Evolutionary conservation across 345 rosid genomes (phyloP).

Genomic region (Melastoma malabathricum): DNA sequence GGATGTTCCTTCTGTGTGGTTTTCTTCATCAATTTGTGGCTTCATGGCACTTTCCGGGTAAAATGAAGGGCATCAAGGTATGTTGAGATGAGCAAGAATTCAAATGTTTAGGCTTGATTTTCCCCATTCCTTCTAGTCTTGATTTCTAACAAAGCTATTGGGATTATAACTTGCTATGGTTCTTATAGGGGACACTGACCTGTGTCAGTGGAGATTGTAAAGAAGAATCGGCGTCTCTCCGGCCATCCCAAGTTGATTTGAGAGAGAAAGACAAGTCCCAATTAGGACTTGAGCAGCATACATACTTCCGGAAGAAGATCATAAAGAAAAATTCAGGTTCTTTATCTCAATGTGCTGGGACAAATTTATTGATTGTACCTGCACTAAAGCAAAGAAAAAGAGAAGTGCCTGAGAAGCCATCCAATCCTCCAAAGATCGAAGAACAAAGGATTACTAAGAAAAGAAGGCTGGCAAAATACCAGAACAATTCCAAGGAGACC

Average conservation of each 20-base stretch:
- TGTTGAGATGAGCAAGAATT: neutral
- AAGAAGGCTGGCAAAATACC: conserved; percentile 17
- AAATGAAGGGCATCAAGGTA: conserved; percentile 9
- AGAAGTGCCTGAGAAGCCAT: conserved; percentile 8
- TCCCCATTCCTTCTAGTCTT: neutral
- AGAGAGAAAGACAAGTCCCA: no score
- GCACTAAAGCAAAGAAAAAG: conserved; percentile 28
- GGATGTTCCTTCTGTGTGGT: conserved; percentile 31
- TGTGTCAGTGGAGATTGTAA: conserved; percentile 4
- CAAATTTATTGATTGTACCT: conserved; percentile 13
- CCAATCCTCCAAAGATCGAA: conserved; percentile 9
- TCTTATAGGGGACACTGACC: neutral
- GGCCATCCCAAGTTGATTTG: conserved; percentile 1
- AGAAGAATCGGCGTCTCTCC: neutral
- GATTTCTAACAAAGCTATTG: no score
- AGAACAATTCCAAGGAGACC: conserved; percentile 23
- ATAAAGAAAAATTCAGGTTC: conserved; percentile 25
- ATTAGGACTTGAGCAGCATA: conserved; percentile 23
- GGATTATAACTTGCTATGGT: no score
- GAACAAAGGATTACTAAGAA: conserved; percentile 17
- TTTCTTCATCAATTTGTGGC: conserved; percentile 26
- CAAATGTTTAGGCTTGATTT: neutral
- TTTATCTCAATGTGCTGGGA: conserved; percentile 16
- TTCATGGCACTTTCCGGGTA: conserved; percentile 19
- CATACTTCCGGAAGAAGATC: conserved; percentile 35